These are phyloP conservation scores for Trichothecium roseum DNA, from an alignment of 2,329 filamentous ascomycete species.

Conservation along the genomic window DNA sequence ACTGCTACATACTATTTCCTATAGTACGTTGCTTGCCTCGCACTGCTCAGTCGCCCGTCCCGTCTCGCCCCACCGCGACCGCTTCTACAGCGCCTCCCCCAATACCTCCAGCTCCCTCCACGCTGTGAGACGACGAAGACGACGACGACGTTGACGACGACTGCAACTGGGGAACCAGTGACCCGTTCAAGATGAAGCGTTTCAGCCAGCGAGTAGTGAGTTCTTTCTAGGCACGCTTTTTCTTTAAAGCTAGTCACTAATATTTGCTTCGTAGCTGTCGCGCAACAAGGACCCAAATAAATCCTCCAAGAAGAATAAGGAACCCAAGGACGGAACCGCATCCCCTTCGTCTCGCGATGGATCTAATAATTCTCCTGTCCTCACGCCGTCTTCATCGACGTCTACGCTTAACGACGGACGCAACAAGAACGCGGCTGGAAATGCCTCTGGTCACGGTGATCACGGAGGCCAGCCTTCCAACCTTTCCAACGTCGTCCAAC, in stretches of 20 bases:
- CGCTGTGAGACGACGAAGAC: background rate
- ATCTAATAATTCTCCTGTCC: constrained; percentile 47
- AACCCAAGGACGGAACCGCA: constrained; percentile 64
- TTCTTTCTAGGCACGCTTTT: constrained; percentile 13
- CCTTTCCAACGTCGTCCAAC: constrained; percentile 24
- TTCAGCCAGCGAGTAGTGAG: constrained; percentile 96
- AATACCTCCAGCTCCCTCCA: background rate
- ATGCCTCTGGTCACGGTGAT: constrained; percentile 32
- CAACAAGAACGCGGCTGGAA: constrained; percentile 65
- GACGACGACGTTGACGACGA: background rate
- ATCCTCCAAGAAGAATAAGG: constrained; percentile 67
- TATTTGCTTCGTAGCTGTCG: constrained; percentile 58
- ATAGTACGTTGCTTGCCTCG: background rate
- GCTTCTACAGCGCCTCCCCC: background rate
- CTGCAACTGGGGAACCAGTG: background rate
- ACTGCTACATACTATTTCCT: no score
- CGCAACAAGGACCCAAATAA: constrained; percentile 81
- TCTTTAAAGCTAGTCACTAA: background rate
- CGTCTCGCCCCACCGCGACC: constrained; percentile 3
- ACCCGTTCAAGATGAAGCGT: constrained; percentile 71
- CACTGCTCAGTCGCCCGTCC: background rate
- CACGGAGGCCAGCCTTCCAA: constrained; percentile 32
- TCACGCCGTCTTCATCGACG: constrained; percentile 81
- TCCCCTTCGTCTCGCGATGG: constrained; percentile 58
- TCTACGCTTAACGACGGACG: constrained; percentile 77